phyloP scores from a whole-genome alignment of 2,329 filamentous ascomycete genomes.

The Bisporella sp. region DNA sequence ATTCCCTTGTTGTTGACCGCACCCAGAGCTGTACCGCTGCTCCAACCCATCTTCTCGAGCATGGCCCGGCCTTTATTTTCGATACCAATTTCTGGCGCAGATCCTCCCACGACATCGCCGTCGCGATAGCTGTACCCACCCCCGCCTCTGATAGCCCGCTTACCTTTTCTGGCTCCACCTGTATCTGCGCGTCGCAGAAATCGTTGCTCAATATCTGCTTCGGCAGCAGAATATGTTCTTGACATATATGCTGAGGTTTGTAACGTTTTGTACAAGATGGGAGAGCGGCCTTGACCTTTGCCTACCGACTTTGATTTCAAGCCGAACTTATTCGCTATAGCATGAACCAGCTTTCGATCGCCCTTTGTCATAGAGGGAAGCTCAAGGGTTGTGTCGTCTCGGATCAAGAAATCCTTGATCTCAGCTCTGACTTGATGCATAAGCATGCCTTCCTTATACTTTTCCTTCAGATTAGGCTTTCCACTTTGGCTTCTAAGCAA shows the following conservation, averaged over 20 bases:
- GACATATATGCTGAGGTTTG: slow-evolving; percentile 57
- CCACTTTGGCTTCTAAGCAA: slow-evolving; percentile 51
- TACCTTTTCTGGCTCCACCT: slow-evolving; percentile 25
- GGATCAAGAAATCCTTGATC: slow-evolving; percentile 62
- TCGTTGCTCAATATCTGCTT: slow-evolving; percentile 40
- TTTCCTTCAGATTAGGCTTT: slow-evolving; percentile 53
- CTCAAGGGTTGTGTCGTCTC: slow-evolving; percentile 56
- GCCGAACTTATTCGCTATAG: slow-evolving; percentile 66
- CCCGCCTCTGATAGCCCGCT: slow-evolving; percentile 14
- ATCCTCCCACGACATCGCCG: slow-evolving; percentile 81
- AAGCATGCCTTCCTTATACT: slow-evolving; percentile 67
- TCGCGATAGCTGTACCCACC: slow-evolving; percentile 53
- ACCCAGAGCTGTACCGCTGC: slow-evolving; percentile 75
- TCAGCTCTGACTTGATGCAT: slow-evolving; percentile 66
- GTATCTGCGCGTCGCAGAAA: slow-evolving; percentile 50
- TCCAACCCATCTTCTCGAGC: slow-evolving; percentile 98
- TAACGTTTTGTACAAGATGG: slow-evolving; percentile 68
- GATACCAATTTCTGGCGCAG: slow-evolving; percentile 73
- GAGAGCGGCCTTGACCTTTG: slow-evolving; percentile 63
- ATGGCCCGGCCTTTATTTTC: slow-evolving; percentile 81
- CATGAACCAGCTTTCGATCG: slow-evolving; percentile 72
- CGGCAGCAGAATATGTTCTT: slow-evolving; percentile 42
- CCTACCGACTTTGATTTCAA: slow-evolving; percentile 82
- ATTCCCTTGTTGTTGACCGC: slow-evolving; percentile 81
- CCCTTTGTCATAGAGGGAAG: slow-evolving; percentile 80